Percentiles rank a stretch among this genome's conserved stretches.
Conservation (phyloP, 768 basidiomycete species). For the Mycena venus region DNA sequence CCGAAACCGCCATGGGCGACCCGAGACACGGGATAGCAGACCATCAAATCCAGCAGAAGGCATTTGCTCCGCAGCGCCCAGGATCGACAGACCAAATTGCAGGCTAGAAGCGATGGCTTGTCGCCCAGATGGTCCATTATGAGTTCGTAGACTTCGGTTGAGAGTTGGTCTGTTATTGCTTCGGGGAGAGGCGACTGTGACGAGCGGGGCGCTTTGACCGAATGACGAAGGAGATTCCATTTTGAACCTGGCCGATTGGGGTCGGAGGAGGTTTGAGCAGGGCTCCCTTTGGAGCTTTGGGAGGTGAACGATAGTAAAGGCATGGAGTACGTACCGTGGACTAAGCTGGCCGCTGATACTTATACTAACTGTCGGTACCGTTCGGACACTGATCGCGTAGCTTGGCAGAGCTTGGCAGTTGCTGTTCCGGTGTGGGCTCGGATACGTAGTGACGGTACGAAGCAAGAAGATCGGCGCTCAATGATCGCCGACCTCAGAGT, state of each 20-base stretch:
- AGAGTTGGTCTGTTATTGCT: constrained; percentile 21
- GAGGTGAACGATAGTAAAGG: constrained; percentile 15
- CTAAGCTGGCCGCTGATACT: too few species aligned
- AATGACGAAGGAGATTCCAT: constrained; percentile 10
- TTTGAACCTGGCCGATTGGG: not conserved
- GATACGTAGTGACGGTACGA: too few species aligned
- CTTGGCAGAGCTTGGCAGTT: too few species aligned
- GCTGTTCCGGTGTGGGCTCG: too few species aligned
- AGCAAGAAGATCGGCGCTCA: too few species aligned
- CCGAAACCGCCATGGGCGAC: constrained; percentile 13
- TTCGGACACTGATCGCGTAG: too few species aligned
- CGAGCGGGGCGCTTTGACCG: not conserved
- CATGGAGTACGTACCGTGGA: too few species aligned
- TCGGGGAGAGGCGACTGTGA: not conserved
- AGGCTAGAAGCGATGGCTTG: constrained; percentile 20
- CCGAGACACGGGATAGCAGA: constrained; percentile 12
- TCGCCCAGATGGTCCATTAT: constrained; percentile 26
- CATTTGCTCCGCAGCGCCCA: constrained; percentile 29
- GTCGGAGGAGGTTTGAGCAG: not conserved
- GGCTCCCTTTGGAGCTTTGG: not conserved
- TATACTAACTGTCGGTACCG: too few species aligned
- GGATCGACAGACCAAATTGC: constrained; percentile 28
- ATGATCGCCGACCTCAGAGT: too few species aligned
- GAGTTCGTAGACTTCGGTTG: constrained; percentile 32
- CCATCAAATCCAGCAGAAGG: constrained; percentile 12